phyloP scores from a whole-genome alignment of 1,139 yeast species.

The Sugiyamaella grinbergsii region DNA sequence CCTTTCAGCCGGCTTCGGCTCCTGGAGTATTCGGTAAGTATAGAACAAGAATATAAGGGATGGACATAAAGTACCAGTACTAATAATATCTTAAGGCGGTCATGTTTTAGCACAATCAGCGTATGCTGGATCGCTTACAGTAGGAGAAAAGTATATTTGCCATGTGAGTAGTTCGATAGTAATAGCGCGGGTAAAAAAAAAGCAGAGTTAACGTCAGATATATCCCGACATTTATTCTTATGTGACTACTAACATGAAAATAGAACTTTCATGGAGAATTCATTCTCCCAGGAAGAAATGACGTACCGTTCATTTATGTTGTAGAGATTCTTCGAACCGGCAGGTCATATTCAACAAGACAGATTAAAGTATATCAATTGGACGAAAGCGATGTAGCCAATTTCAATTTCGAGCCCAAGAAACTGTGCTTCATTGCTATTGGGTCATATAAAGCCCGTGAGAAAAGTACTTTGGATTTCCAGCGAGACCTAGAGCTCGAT shows the following conservation, averaged over 20 bases:
- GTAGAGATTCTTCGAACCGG: slow-evolving; percentile 39
- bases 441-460: slow-evolving; percentile 38
- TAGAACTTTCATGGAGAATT: slow-evolving; percentile 40
- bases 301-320: slow-evolving; percentile 38
- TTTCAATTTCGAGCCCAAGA: slow-evolving; percentile 30
- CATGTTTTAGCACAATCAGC: slow-evolving; percentile 41
- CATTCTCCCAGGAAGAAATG: slow-evolving; percentile 37
- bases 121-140: slow-evolving; percentile 37
- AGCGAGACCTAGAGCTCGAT: slow-evolving; percentile 29
- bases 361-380: slow-evolving; percentile 38
- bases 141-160: slow-evolving; percentile 31
- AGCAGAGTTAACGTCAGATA: not conserved
- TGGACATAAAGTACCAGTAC: not conserved
- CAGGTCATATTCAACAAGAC: slow-evolving; percentile 35
- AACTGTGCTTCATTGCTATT: slow-evolving; percentile 36
- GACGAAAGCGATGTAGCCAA: slow-evolving; percentile 27
- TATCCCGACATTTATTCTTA: too few species aligned
- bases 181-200: not conserved
- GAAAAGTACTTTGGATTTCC: slow-evolving; percentile 30
- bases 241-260: slow-evolving; percentile 13
- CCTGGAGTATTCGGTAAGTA: slow-evolving; percentile 38
- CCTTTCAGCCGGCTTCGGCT: slow-evolving; percentile 36
- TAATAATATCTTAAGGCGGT: slow-evolving; percentile 30
- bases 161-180: slow-evolving; percentile 27
- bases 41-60: not conserved